Conservation (phyloP, 2,329 filamentous ascomycete genomes). For the Diaporthe citrichinensis region DNA sequence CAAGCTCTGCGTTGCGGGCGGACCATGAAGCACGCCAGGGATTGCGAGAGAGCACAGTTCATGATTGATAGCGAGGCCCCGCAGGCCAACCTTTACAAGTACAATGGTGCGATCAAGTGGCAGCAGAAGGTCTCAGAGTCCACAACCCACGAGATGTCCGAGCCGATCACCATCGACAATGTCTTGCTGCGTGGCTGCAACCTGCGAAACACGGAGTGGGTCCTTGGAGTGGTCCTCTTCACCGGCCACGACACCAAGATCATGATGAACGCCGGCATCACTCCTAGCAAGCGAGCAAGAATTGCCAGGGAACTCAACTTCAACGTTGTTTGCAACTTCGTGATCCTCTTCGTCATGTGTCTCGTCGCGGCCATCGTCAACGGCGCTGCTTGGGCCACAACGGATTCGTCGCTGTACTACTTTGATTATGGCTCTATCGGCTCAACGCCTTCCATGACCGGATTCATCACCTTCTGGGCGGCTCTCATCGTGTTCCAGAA, state of each 20-base stretch:
- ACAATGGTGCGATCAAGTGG: conserved; percentile 92
- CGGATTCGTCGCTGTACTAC: conserved; percentile 80
- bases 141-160: conserved; percentile 83
- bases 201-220: conserved; percentile 95
- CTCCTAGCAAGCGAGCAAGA: conserved; percentile 91
- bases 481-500: conserved; percentile 97
- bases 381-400: conserved; percentile 83
- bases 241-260: conserved; percentile 98
- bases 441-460: conserved; percentile 80
- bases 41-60: conserved; percentile 93
- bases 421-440: conserved; percentile 92
- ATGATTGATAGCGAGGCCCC: conserved; percentile 90
- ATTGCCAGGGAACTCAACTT: conserved; percentile 96
- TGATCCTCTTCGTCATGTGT: conserved; percentile 91
- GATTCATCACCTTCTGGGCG: conserved; percentile 97
- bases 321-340: conserved; percentile 97
- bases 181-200: conserved; percentile 93
- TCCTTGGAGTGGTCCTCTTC: conserved; percentile 91
- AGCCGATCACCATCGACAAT: conserved; percentile 96
- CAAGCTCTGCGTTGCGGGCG: conserved; percentile 90
- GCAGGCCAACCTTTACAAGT: conserved; percentile 95
- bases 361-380: conserved; percentile 87
- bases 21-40: conserved; percentile 86
- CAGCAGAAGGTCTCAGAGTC: conserved; percentile 77
- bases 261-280: conserved; percentile 98